These are phyloP conservation scores for Zygotorulaspora chibaensis DNA, from an alignment of 805 yeast species.

Conservation along the genomic window DNA sequence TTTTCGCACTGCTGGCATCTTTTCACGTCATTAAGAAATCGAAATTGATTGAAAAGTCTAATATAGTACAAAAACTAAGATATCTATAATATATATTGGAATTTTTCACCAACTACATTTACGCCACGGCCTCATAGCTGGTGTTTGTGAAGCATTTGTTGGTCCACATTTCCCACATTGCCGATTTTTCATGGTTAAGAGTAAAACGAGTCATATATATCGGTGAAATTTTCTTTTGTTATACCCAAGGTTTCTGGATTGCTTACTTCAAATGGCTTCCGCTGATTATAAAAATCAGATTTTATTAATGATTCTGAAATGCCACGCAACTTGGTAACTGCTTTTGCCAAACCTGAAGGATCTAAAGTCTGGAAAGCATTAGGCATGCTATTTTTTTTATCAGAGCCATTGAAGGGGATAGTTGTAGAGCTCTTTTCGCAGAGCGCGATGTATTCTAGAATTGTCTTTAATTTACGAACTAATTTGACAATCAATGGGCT, in stretches of 20 bases:
- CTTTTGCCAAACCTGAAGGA: conserved; percentile 12
- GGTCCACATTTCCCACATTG: neutral
- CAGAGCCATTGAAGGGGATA: conserved; percentile 8
- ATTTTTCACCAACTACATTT: neutral
- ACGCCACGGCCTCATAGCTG: neutral
- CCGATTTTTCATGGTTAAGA: conserved; percentile 1
- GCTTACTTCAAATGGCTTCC: conserved; percentile 18
- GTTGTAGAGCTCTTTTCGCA: conserved; percentile 8
- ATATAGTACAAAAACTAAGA: conserved; percentile 3
- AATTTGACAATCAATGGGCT: conserved; percentile 19
- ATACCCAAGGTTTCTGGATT: conserved; percentile 23
- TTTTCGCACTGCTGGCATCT: too few relatives aligned
- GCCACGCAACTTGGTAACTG: conserved; percentile 19
- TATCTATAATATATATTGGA: neutral
- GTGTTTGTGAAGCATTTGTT: neutral
- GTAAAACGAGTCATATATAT: conserved; percentile 19
- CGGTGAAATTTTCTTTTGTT: conserved; percentile 19
- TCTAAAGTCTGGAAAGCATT: conserved; percentile 23
- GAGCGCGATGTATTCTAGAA: conserved; percentile 17
- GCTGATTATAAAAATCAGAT: conserved; percentile 26
- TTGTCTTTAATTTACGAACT: conserved; percentile 16
- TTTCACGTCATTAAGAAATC: neutral
- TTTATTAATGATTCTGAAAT: conserved; percentile 33
- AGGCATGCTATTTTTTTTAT: conserved; percentile 1
- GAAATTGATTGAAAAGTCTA: neutral